These are phyloP conservation scores for Ceratonia siliqua DNA, from an alignment of 306 rosid genomes.

Conservation along the genomic window DNA sequence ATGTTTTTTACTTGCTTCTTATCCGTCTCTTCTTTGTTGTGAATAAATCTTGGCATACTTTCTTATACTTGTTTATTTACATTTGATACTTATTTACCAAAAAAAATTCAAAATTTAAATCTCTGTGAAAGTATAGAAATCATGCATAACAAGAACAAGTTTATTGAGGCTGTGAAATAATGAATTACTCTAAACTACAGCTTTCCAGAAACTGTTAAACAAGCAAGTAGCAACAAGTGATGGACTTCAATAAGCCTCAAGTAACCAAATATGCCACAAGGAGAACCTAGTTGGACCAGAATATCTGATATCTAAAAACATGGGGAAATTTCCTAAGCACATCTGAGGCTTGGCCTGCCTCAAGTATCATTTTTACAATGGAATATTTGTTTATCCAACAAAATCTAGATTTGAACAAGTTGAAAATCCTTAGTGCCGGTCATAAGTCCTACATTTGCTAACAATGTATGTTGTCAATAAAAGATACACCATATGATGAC, in stretches of 20 bases:
- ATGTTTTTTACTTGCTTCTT: constrained; percentile 9
- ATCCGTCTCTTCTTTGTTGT: neutral
- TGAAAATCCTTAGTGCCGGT: too few relatives aligned
- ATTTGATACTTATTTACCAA: neutral
- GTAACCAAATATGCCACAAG: neutral
- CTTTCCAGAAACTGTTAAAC: neutral
- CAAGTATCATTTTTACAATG: neutral
- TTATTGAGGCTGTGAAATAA: neutral
- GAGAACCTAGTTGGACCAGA: constrained; percentile 9
- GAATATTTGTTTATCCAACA: neutral
- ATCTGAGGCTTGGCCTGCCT: neutral
- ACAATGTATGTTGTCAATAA: neutral
- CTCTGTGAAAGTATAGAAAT: neutral
- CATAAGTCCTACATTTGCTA: neutral
- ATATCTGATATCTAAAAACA: neutral
- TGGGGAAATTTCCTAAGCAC: neutral
- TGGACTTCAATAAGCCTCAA: neutral
- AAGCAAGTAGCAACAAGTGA: neutral
- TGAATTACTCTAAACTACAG: neutral
- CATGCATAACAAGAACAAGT: neutral
- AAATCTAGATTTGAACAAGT: neutral
- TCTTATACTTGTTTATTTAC: neutral
- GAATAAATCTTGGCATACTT: neutral
- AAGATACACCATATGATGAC: too few relatives aligned
- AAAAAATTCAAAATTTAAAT: neutral